Base-by-base conservation (phyloP, 2,329 filamentous ascomycete species). In the Lasiodiplodia hormozganensis region DNA sequence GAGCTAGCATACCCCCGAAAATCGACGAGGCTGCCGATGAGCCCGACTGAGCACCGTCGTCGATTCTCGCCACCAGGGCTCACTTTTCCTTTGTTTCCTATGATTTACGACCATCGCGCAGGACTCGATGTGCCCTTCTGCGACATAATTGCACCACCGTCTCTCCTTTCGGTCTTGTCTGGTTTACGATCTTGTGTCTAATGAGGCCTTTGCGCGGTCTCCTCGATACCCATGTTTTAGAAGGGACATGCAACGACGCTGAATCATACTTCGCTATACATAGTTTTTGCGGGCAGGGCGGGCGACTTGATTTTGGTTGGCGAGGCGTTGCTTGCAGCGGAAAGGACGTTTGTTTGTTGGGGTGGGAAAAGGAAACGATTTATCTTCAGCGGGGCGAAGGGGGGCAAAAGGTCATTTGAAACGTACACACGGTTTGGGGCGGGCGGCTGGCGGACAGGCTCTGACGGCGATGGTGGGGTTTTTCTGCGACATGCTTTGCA, bases 11-110 rank as follows among this genome's bases (percentile, higher is more conserved):
- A 31, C 82, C 83, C 18, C 78, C 78, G 21, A 81, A 80, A 75
- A 85, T 85, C 64, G 82, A 84, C 34, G 83, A 85, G 73, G 81
- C 71, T 18, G 70, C 73, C 25, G 79, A 80, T 12, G 66, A 62
- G 69, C 75, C 78, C 18, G 76, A 78, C 47, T 78, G 64, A 71
- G 52, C 34, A 43, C n/a, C 21, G 23, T 54, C 31, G 21, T 8
- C 16, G 28, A 3, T n/a, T 28, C 21, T 31, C 34, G n/a, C 34
- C 53, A 21, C 21, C 40, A 23, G 14, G 12, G 52, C 12, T 52
- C 11, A 11, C 10, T 54, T 56, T 62, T 62, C 47, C 21, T 62
- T 43, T 53, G 25, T 52, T 65, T 53, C 18, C 18, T 31, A 40
- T 43, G 28, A 31, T 38, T 51, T 23, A 67, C 65, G 53, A 58